Evolutionary conservation across 306 rosid genomes (phyloP).

Genomic region (Fragaria ananassa): DNA sequence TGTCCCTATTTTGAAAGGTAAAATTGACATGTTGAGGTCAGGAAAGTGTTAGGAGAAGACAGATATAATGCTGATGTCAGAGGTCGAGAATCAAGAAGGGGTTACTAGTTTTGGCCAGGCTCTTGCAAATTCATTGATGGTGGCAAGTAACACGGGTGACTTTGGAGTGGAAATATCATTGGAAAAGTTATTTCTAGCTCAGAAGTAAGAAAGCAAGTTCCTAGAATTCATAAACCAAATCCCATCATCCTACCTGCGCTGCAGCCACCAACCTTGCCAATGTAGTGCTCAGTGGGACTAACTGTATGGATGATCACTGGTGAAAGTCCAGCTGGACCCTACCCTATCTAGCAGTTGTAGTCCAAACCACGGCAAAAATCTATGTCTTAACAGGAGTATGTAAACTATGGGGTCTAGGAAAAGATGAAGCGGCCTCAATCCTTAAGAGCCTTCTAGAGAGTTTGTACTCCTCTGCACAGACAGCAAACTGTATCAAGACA

Average conservation of each 20-base stretch:
- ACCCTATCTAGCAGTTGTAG: too few relatives aligned
- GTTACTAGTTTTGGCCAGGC: conserved; percentile 32
- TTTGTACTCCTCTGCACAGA: conserved; percentile 13
- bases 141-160: conserved; percentile 27
- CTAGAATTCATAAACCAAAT: too few relatives aligned
- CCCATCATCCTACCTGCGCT: too few relatives aligned
- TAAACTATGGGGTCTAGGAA: too few relatives aligned
- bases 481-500: conserved; percentile 10
- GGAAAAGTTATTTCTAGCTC: conserved; percentile 40
- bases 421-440: too few relatives aligned
- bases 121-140: conserved; percentile 39
- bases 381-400: too few relatives aligned
- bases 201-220: conserved; percentile 5
- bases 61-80: conserved; percentile 79
- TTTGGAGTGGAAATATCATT: conserved; percentile 43
- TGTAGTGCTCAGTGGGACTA: too few relatives aligned
- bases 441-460: too few relatives aligned
- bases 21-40: conserved; percentile 78
- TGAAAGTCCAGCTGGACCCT: too few relatives aligned
- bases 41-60: conserved; percentile 66
- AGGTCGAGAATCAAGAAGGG: conserved; percentile 34
- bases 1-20: conserved; percentile 82
- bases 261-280: too few relatives aligned
- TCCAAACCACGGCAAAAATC: too few relatives aligned
- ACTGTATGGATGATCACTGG: too few relatives aligned